Base-by-base conservation (phyloP, 306 rosid genomes). In the Gastrolobium villosum region DNA sequence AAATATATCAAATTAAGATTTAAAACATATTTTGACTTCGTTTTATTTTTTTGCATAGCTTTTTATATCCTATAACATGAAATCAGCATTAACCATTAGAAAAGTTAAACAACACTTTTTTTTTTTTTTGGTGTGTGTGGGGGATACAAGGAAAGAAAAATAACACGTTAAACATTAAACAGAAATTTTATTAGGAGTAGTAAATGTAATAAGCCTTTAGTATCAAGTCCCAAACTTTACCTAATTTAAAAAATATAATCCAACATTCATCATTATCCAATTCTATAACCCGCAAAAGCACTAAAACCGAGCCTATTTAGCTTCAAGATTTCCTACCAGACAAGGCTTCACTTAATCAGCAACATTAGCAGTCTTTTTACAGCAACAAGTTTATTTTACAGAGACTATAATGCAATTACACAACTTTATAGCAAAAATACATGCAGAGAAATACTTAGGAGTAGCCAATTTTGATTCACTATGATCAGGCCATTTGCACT, bases 141-240 rank as follows among this genome's bases (percentile, higher is more conserved):
- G n/a, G n/a, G n/a, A n/a, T n/a, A n/a, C n/a, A n/a, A n/a, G n/a
- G n/a, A n/a, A n/a, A n/a, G n/a, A n/a, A n/a, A n/a, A n/a, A n/a
- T n/a, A n/a, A n/a, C 26, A 20, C 26, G 26, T 20, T 20, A 20
- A 20, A 20, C 26, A 20, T 20, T 20, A 54, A 79, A 40, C n/a
- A 37, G 11, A 20, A 20, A 20, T 1, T 20, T 20, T 36, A 63
- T 76, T 64, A 55, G 50, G 30, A n/a, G 60, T 60, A 78, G 65
- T 53, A 49, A 7, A 60, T 64, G 69, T 11, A 49, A 56, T 32
- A 62, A 26, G 65, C 49, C 48, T 54, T 37, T 66, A 70, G 63
- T 30, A 62, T 56, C 43, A 34, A 83, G 71, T 73, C 84, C 62
- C 79, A 46, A 65, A 72, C 26, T 20, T 20, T 1, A 20, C 26